Base-by-base conservation (phyloP, 805 yeast genomes). In the Wickerhamiella azyma region DNA sequence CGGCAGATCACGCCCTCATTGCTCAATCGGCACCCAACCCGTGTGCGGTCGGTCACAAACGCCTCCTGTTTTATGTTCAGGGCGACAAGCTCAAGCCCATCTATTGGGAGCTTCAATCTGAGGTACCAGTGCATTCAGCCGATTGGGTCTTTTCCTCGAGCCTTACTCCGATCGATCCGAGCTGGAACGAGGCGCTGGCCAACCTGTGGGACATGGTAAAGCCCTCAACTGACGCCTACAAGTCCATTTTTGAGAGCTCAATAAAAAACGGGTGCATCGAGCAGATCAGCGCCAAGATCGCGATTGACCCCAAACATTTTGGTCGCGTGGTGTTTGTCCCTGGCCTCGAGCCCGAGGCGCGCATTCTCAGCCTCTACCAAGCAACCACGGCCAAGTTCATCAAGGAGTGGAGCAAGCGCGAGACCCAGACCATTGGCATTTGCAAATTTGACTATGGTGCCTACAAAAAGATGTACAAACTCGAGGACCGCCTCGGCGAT, bases 131-230 rank as follows among this genome's bases (percentile, higher is more conserved):
- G 2, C 48, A 55, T 13, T 47, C 60, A 10, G 56, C 64, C 24
- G 55, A 57, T 11, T 67, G 71, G 71, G 64, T 67, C 36, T 62
- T 63, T 48, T 47, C 56, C 8, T 48, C 52, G n/a, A 52, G 64
- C 1, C 38, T 58, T 41, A 56, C 65, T 3, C 69, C 69, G 1
- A 45, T 59, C 9, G 62, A 58, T 26, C 61, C 63, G 2, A 52
- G 50, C 2, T 55, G 65, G 52, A 65, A 60, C 32, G 46, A 45
- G 7, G 53, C 48, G 5, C 37, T 59, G 2, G 52, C 48, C 21
- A 44, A 43, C n/a, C 54, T 59, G 2, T 55, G 45, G 29, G 41
- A 40, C 16, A 41, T 43, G 9, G 50, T 59, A 21, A 36, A 51
- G 38, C 63, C 64, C 5, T 57, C 59, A 53, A 53, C 54, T 16